Conservation (phyloP, 805 yeast genomes). For the Torulaspora indica region DNA sequence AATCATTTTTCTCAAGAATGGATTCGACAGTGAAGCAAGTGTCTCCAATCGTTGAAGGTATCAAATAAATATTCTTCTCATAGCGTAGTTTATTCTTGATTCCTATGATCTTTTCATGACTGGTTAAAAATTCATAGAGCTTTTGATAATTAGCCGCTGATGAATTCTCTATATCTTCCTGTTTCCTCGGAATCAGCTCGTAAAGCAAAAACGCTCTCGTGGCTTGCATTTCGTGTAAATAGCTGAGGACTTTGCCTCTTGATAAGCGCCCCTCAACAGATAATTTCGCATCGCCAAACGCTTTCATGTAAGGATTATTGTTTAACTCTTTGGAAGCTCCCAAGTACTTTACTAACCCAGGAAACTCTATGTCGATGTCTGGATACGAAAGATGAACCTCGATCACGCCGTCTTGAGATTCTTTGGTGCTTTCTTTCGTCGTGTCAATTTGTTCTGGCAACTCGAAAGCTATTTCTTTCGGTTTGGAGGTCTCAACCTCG, state of each 20-base stretch:
- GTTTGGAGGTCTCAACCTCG: neutral
- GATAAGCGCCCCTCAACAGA: conserved; percentile 34
- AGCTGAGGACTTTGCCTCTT: conserved; percentile 21
- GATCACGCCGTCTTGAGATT: neutral
- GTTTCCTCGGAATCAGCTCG: conserved; percentile 17
- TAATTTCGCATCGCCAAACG: conserved; percentile 36
- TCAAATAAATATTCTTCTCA: conserved; percentile 37
- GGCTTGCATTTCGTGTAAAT: conserved; percentile 23
- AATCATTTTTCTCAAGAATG: conserved; percentile 17
- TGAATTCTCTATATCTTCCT: conserved; percentile 7
- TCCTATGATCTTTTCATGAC: conserved; percentile 24
- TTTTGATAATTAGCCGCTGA: conserved; percentile 23
- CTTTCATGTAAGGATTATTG: conserved; percentile 19
- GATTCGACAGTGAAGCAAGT: conserved; percentile 7
- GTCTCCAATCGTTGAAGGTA: conserved; percentile 24
- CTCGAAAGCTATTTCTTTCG: neutral
- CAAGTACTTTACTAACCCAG: conserved; percentile 15
- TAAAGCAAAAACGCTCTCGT: conserved; percentile 23
- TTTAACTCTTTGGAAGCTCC: conserved; percentile 19
- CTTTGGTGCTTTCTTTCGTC: neutral
- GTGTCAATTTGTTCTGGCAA: neutral
- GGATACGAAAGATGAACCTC: conserved; percentile 13
- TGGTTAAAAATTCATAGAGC: conserved; percentile 19
- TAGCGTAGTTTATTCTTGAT: conserved; percentile 18
- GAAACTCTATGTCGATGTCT: conserved; percentile 13